Evolutionary conservation across 2,329 filamentous ascomycete species (phyloP).

Genomic region (Aspergillus sp.): DNA sequence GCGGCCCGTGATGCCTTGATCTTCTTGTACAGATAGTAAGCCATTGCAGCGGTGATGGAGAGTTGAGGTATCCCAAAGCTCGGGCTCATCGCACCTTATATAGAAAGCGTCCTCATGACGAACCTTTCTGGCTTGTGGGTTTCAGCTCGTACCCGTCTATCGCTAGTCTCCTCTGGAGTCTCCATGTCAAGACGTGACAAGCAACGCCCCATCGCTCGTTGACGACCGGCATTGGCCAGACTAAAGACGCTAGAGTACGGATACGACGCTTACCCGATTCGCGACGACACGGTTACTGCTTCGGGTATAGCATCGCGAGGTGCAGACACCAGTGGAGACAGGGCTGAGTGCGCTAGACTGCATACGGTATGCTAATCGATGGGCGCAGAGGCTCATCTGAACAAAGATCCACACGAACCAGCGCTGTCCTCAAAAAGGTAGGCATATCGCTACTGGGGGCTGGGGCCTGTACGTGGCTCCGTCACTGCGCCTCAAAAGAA

Average conservation of each 20-base stretch:
- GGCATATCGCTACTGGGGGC: background rate
- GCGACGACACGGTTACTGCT: background rate
- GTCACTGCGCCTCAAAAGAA: background rate
- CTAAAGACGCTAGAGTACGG: background rate
- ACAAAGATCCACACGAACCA: constrained; percentile 21
- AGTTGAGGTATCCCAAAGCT: background rate
- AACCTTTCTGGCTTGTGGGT: background rate
- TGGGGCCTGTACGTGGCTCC: background rate
- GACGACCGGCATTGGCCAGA: background rate
- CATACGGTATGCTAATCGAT: background rate
- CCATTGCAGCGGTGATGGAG: constrained; percentile 1
- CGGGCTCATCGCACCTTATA: background rate
- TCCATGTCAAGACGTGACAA: background rate
- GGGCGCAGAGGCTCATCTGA: background rate
- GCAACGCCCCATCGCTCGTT: background rate
- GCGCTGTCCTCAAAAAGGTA: background rate
- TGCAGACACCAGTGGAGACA: background rate
- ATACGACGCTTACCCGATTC: background rate
- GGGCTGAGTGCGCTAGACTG: background rate
- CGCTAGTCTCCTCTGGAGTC: background rate
- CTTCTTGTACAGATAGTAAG: constrained; percentile 11
- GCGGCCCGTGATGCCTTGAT: constrained; percentile 5
- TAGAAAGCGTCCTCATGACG: background rate
- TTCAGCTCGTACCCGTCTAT: background rate
- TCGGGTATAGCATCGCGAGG: background rate